These are phyloP conservation scores for Penicillium coffeae DNA, from an alignment of 495 filamentous ascomycete species.

Conservation along the genomic window DNA sequence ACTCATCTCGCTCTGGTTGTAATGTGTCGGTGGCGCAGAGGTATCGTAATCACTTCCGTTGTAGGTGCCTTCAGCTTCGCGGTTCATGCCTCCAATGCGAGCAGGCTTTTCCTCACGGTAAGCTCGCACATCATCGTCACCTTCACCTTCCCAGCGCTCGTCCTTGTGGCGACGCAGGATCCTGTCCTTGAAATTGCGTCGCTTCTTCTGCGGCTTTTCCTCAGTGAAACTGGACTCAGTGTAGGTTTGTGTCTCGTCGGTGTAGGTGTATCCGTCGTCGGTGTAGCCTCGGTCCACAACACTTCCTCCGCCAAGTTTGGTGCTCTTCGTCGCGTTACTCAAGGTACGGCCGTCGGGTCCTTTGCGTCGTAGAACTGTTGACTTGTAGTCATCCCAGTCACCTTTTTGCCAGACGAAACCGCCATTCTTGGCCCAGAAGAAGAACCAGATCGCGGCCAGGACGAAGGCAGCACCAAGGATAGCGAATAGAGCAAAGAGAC, in stretches of 20 bases:
- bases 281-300: constrained; percentile 61
- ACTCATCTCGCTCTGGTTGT: constrained; percentile 50
- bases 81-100: constrained; percentile 80
- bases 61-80: constrained; percentile 66
- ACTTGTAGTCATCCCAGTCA: constrained; percentile 99
- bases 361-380: constrained; percentile 87
- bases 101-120: constrained; percentile 85
- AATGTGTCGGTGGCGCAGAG: constrained; percentile 46
- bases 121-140: constrained; percentile 68
- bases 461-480: constrained; percentile 77
- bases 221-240: constrained; percentile 34
- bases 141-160: constrained; percentile 52
- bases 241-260: constrained; percentile 39
- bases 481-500: constrained; percentile 79
- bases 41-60: constrained; percentile 59
- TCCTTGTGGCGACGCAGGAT: constrained; percentile 38
- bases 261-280: constrained; percentile 52
- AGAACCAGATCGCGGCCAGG: constrained; percentile 83
- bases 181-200: constrained; percentile 35
- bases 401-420: constrained; percentile 79
- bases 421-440: constrained; percentile 96
- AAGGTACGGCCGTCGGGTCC: constrained; percentile 83
- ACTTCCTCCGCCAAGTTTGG: constrained; percentile 74
- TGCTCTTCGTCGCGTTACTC: constrained; percentile 74
- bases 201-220: constrained; percentile 39